Percentiles rank a stretch among this genome's conserved stretches.
Evolutionary conservation across 2,329 filamentous ascomycete species (phyloP).

Genomic region (Aureobasidium sp.): DNA sequence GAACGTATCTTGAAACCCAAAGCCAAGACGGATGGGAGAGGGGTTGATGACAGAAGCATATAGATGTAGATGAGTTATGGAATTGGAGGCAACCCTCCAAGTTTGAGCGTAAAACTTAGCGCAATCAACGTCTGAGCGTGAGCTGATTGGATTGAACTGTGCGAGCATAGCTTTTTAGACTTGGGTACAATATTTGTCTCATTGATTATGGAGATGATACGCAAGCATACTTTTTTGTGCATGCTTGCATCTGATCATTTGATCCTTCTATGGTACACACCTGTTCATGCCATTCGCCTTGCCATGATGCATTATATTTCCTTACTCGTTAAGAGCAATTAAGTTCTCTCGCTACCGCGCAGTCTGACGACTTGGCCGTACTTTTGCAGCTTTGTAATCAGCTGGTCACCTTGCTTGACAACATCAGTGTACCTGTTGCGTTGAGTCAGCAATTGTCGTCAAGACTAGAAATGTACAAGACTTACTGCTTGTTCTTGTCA

Average conservation of each 20-base stretch:
- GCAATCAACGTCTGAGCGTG: no score
- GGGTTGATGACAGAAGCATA: no score
- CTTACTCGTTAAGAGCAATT: neutral
- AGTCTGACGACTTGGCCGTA: conserved; percentile 94
- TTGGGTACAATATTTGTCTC: no score
- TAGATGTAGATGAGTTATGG: no score
- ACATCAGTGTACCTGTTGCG: conserved; percentile 70
- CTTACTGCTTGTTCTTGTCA: conserved; percentile 93
- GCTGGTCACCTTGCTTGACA: conserved; percentile 91
- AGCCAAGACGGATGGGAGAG: no score
- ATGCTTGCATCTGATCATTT: neutral
- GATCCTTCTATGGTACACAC: conserved; percentile 1
- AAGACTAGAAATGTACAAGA: neutral
- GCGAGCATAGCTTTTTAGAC: no score
- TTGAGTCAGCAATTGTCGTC: neutral
- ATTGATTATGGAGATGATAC: no score
- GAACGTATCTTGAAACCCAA: neutral
- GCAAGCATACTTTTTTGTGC: no score
- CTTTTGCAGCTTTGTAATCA: conserved; percentile 99
- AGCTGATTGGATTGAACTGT: no score
- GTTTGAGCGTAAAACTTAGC: no score
- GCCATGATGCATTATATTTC: conserved; percentile 7
- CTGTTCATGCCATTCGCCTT: neutral
- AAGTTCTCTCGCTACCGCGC: conserved; percentile 75
- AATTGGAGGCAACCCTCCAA: no score